Base-by-base conservation (phyloP, 345 rosid species). In the Citrus inodora region DNA sequence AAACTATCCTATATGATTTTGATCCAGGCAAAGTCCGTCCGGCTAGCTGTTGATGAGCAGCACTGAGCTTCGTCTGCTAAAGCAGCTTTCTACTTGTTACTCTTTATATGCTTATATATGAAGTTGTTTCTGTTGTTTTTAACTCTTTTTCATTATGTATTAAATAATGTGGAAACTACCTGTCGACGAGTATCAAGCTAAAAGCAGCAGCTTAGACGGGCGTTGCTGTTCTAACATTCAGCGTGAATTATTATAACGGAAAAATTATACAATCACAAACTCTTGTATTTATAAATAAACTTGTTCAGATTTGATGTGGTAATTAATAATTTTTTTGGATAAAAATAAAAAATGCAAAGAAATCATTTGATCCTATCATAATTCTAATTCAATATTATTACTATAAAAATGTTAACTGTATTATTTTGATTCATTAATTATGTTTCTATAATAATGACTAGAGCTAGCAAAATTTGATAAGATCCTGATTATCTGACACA, bases 1-100 rank as follows among this genome's bases (percentile, higher is more conserved):
- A 9, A 32, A 46, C 51, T 40, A 38, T 30, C 53, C 14, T 42
- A 58, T 6, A 7, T 58, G 58, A 42, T 42, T 60, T 22, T 73
- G 64, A 72, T 81, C 19, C 85, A 86, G 90, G 86, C 75, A 17
- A 88, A 84, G 74, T 79, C 89, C 40, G 83, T 84, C 63, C 87
- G 85, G 6, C 70, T 79, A 25, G 85, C 87, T 22, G 74, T 71
- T 48, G 87, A 80, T 68, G 86, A 83, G 81, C 81, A 72, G 63
- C 80, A 76, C 60, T 81, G 60, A 76, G 66, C 60, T 51, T 37
- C 65, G 24, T 27, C 66, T 24, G 67, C 67, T 9, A 40, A 37
- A 32, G 55, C 58, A 38, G 13, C 67, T n/a, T 35, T 19, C 24
- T 53, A 61, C 64, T 33, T 21, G 53, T 56, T 53, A 32, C 28